phyloP scores from a whole-genome alignment of 495 filamentous ascomycete genomes.

The Penicillium crystallinum region DNA sequence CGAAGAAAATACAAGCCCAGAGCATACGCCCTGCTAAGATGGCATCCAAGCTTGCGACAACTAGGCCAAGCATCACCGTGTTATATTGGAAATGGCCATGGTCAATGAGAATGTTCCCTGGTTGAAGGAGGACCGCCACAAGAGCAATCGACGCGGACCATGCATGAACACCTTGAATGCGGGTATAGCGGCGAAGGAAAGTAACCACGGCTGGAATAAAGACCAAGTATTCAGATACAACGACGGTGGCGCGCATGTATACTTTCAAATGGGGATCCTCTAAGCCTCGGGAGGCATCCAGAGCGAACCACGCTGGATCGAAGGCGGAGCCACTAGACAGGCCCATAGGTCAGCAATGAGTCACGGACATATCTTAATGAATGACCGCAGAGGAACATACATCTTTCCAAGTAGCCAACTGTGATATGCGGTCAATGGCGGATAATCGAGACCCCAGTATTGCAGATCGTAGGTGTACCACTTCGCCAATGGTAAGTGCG shows the following conservation, averaged over 20 bases:
- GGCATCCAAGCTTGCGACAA: slow-evolving; percentile 79
- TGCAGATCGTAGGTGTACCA: slow-evolving; percentile 97
- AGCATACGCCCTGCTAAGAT: slow-evolving; percentile 78
- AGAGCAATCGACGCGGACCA: slow-evolving; percentile 84
- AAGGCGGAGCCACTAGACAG: slow-evolving; percentile 61
- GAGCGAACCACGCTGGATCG: slow-evolving; percentile 82
- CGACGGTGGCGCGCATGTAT: slow-evolving; percentile 88
- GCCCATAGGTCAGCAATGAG: slow-evolving; percentile 1
- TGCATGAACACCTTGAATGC: slow-evolving; percentile 60
- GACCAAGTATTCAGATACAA: slow-evolving; percentile 82
- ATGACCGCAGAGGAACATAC: slow-evolving; percentile 34
- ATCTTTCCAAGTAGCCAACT: slow-evolving; percentile 90
- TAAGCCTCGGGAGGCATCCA: slow-evolving; percentile 73
- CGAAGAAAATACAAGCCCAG: slow-evolving; percentile 91
- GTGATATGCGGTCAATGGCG: slow-evolving; percentile 94
- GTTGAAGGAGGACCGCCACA: slow-evolving; percentile 86
- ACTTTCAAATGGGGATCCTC: slow-evolving; percentile 79
- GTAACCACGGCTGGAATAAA: slow-evolving; percentile 82
- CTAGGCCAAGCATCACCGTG: slow-evolving; percentile 91
- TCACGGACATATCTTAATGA: slow-evolving; percentile 1
- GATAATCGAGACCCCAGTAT: slow-evolving; percentile 98
- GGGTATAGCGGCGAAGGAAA: slow-evolving; percentile 73
- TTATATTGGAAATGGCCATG: slow-evolving; percentile 99
- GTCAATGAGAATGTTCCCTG: slow-evolving; percentile 85
- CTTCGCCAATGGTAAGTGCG: slow-evolving; percentile 77